These are phyloP conservation scores for Flaveria bidentis DNA, from an alignment of 129 eudicot genomes.

Conservation along the genomic window DNA sequence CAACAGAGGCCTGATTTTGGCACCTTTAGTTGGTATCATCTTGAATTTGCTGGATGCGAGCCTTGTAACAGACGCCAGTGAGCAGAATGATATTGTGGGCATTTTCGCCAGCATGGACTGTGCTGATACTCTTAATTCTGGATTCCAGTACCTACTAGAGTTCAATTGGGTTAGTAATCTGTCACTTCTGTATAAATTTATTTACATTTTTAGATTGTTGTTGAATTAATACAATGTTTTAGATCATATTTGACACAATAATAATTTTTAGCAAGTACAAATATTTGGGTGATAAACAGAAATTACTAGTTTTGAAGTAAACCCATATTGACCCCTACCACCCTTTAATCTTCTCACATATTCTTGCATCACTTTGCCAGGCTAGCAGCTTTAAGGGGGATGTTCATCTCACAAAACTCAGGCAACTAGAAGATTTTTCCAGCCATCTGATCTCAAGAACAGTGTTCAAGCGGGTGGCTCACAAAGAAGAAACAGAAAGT, in stretches of 20 bases:
- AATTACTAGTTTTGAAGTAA: too few relatives aligned
- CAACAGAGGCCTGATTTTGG: slow-evolving; percentile 90
- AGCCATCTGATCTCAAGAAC: slow-evolving; percentile 56
- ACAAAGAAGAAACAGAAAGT: slow-evolving; percentile 49
- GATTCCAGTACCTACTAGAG: slow-evolving; percentile 67
- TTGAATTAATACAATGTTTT: background rate
- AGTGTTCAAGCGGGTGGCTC: slow-evolving; percentile 32
- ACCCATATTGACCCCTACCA: background rate
- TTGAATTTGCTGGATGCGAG: slow-evolving; percentile 82
- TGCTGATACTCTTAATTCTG: slow-evolving; percentile 72
- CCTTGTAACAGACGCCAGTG: slow-evolving; percentile 33
- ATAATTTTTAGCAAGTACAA: background rate
- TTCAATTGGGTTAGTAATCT: slow-evolving; percentile 76
- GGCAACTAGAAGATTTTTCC: slow-evolving; percentile 75
- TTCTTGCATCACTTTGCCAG: slow-evolving; percentile 41
- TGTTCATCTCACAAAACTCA: slow-evolving; percentile 51
- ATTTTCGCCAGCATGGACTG: slow-evolving; percentile 92
- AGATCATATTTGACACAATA: background rate
- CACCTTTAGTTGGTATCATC: slow-evolving; percentile 91
- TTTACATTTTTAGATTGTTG: background rate
- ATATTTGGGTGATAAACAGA: too few relatives aligned
- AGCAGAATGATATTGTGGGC: slow-evolving; percentile 66
- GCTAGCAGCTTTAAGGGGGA: slow-evolving; percentile 66
- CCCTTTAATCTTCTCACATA: background rate
- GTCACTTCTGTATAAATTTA: background rate